Base-by-base conservation (phyloP, 768 basidiomycete genomes). In the Royoungia palumana region DNA sequence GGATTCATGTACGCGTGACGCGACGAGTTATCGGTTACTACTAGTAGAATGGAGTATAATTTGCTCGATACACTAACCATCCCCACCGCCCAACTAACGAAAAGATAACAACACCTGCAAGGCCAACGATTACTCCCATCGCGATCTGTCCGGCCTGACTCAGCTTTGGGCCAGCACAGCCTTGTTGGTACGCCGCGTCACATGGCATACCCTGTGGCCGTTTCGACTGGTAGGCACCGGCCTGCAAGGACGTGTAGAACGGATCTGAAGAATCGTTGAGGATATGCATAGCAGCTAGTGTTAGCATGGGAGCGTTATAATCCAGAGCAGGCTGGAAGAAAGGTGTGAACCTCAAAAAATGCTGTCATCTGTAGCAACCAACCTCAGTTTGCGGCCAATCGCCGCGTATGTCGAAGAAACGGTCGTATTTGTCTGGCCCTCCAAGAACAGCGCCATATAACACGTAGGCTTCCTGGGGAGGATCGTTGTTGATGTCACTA, bases 351-450 rank as follows among this genome's bases (percentile, higher is more conserved):
- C 12, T 62, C 7, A 36, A 27, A 36, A 27, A 4, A 63, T 24
- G 25, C 11, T 19, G 11, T 22, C 12, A 30, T 9, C 19, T 38
- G 22, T 14, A 35, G 13, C 21, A 27, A 50, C 70, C 25, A 54
- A 87, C 85, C 78, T 96, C 94, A 16, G 83, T 87, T 69, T 95
- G 78, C 1, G 85, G 85, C 89, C 91, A 95, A 64, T 95, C 92
- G 48, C 78, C 84, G 34, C 94, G 82, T 51, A 92, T 84, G 60
- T 96, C 88, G 64, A 78, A 94, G 70, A 79, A 96, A 21, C 75
- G 74, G 62, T 89, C 94, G 21, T 78, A 72, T 49, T 72, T 73
- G 59, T 89, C 81, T 0, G 94, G 94, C 25, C 94, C 94, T 37
- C 94, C 94, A 13, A 95, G 78, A 22, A 94, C 80, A 20, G 85